Conservation (phyloP, 345 rosid species). For the Raphanus sativus region DNA sequence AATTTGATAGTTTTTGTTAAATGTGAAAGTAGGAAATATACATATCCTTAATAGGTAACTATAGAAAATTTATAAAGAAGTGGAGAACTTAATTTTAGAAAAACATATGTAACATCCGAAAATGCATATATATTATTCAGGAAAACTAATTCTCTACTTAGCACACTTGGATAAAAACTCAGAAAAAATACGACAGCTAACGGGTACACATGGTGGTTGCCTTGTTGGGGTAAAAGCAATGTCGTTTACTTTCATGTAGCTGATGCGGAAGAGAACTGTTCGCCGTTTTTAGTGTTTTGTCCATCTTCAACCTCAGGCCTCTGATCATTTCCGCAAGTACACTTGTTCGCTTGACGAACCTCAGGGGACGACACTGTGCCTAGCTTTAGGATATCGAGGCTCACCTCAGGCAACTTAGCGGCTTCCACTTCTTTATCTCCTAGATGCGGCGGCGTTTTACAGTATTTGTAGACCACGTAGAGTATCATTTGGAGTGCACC, state of each 20-base stretch:
- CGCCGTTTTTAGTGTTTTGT: conserved; percentile 22
- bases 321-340: conserved; percentile 35
- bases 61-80: conserved; percentile 28
- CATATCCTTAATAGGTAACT: conserved; percentile 36
- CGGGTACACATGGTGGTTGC: conserved; percentile 31
- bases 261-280: conserved; percentile 31
- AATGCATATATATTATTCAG: conserved; percentile 16
- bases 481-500: conserved; percentile 58
- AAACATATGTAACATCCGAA: conserved; percentile 29
- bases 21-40: conserved; percentile 39
- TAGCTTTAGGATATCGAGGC: conserved; percentile 34
- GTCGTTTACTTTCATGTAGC: conserved; percentile 17
- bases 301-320: conserved; percentile 34
- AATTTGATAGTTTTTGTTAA: conserved; percentile 17
- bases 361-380: conserved; percentile 35
- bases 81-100: conserved; percentile 12
- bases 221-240: conserved; percentile 2
- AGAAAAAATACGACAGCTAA: conserved; percentile 32
- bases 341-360: conserved; percentile 32
- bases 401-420: conserved; percentile 35
- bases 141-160: conserved; percentile 24
- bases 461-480: conserved; percentile 45
- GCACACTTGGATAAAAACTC: conserved; percentile 22
- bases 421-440: conserved; percentile 41
- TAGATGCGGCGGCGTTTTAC: conserved; percentile 35